Base-by-base conservation (phyloP, 2,329 filamentous ascomycete species). In the Epicoccum nigrum region DNA sequence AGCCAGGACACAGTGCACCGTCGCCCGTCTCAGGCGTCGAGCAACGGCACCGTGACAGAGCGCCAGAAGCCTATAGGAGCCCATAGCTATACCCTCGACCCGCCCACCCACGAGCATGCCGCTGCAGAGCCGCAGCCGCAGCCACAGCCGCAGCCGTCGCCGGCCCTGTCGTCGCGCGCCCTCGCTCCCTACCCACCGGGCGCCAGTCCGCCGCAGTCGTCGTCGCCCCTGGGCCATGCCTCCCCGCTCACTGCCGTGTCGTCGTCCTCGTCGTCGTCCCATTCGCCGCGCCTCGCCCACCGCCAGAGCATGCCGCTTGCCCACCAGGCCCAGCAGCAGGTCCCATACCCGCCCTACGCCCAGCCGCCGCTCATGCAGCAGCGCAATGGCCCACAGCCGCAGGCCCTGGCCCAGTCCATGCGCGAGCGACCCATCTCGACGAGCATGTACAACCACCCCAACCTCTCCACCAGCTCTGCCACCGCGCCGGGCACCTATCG, bases 401-500 rank as follows among this genome's bases (percentile, higher is more conserved):
- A 34, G 19, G 37, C 66, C 55, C 56, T 59, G 58, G 27, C 65
- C 54, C 63, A 70, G 58, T 53, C 63, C 53, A 58, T 69, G 47
- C 61, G 63, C 49, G 60, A 72, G 53, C 72, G 77, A 28, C 77
- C 76, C 41, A 59, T 75, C 35, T 79, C 77, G 25, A 73, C 76
- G 30, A 73, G 70, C 56, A 73, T 81, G 68, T 80, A 81, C 68
- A 76, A 69, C 59, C 78, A 80, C 55, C 68, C 74, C 34, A 80
- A 80, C 58, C 64, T 74, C 30, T 80, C 78, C 30, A 72, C 75
- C 20, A 76, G 74, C 64, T 80, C 78, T 17, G 67, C 65, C 43
- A 64, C 73, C 60, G 67, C 60, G 37, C 67, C 67, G 4, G 72
- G 72, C 39, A 75, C 76, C 20, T 78, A 80, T 62, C 62, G 78